phyloP scores from a whole-genome alignment of 192 early-diverging fungal genomes.

The Umbelopsis vinacea region DNA sequence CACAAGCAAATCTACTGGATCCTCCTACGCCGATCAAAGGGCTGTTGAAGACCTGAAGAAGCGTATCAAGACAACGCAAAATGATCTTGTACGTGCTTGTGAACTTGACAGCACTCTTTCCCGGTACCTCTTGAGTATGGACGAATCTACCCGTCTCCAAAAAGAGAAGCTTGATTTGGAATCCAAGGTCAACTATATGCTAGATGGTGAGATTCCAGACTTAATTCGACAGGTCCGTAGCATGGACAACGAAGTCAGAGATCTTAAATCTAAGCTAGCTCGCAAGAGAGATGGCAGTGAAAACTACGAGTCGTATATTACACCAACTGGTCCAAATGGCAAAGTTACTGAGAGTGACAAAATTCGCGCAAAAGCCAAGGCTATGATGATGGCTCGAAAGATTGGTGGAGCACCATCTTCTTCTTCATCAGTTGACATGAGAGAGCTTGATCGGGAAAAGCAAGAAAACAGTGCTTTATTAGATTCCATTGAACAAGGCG shows the following conservation, averaged over 20 bases:
- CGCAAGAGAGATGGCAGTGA: conserved; percentile 39
- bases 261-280: conserved; percentile 47
- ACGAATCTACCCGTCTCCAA: not conserved
- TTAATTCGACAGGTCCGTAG: conserved; percentile 49
- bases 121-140: conserved; percentile 20
- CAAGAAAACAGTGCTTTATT: conserved; percentile 35
- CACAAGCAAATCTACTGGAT: not conserved
- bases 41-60: conserved; percentile 49
- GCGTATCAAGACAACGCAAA: conserved; percentile 47
- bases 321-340: conserved; percentile 58
- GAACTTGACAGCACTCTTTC: conserved; percentile 5
- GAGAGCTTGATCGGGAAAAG: conserved; percentile 23
- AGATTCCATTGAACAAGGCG: conserved; percentile 8
- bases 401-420: conserved; percentile 51
- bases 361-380: conserved; percentile 55
- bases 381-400: conserved; percentile 56
- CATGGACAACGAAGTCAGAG: conserved; percentile 40
- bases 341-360: conserved; percentile 55
- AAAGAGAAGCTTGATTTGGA: conserved; percentile 34
- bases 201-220: conserved; percentile 41
- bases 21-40: conserved; percentile 37
- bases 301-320: conserved; percentile 33
- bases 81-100: conserved; percentile 27
- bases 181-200: conserved; percentile 42
- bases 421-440: conserved; percentile 19